phyloP scores from a whole-genome alignment of 208 protist genomes.

The Vickermania ingenoplastis region DNA sequence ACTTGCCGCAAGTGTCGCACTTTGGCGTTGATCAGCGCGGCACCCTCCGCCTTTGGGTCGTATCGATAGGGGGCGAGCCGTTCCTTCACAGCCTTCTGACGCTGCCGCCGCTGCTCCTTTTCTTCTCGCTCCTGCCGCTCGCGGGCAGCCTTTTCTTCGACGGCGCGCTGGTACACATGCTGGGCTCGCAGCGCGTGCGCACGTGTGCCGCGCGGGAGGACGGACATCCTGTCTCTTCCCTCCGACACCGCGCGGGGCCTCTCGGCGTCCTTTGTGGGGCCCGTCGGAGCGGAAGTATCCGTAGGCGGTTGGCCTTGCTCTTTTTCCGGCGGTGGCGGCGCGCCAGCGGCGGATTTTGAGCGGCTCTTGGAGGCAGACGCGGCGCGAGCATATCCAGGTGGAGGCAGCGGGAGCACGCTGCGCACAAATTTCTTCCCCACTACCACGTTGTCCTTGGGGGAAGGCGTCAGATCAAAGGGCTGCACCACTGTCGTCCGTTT shows the following conservation, averaged over 20 bases:
- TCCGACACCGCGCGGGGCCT: not conserved
- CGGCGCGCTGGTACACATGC: slow-evolving; percentile 42
- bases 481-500: slow-evolving; percentile 23
- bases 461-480: slow-evolving; percentile 49
- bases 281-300: not conserved
- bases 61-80: slow-evolving; percentile 55
- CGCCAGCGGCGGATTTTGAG: not conserved
- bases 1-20: slow-evolving; percentile 38
- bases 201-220: slow-evolving; percentile 48
- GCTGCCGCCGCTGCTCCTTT: slow-evolving; percentile 10
- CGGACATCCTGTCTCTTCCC: not conserved
- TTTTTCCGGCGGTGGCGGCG: not conserved
- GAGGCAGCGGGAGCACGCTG: not conserved
- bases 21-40: slow-evolving; percentile 46
- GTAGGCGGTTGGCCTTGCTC: not conserved
- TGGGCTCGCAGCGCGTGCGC: slow-evolving; percentile 71
- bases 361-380: not conserved
- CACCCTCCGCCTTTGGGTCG: slow-evolving; percentile 24
- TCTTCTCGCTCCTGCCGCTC: slow-evolving; percentile 11
- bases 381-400: slow-evolving; percentile 1
- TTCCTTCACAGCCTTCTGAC: slow-evolving; percentile 43
- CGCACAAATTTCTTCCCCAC: slow-evolving; percentile 12
- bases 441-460: slow-evolving; percentile 17
- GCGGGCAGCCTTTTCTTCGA: slow-evolving; percentile 14
- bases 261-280: not conserved